Base-by-base conservation (phyloP, 495 filamentous ascomycete species). In the Penicillium atrosanguineum region DNA sequence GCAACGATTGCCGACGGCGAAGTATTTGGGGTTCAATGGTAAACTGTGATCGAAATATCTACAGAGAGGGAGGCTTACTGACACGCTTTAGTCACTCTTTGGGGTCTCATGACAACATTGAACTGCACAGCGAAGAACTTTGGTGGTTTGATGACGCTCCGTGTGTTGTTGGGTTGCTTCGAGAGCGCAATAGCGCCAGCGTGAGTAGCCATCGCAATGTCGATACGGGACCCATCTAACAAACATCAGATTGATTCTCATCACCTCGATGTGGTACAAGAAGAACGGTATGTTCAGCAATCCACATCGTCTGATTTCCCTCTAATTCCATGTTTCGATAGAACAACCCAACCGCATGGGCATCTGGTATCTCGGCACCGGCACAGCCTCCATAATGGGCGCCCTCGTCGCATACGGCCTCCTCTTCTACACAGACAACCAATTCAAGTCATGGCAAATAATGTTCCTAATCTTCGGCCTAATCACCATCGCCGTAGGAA, bases 301-400 rank as follows among this genome's bases (percentile, higher is more conserved):
- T 19, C 21, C 42, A 37, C 38, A 40, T 40, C 38, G 1, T 14
- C 31, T 12, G 31, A 34, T 8, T 1, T 8, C 28, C 28, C 7
- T 31, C 28, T 31, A 12, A 31, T 12, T 34, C 31, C 11, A 14
- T 4, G 3, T 14, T 34, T 16, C 15, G 4, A 43, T 72, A 21
- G 84, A 87, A 64, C 82, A 86, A 67, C 79, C 83, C 0, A 64
- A 76, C 9, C 70, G 85, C 12, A 83, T 87, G 21, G 79, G 77
- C 3, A 75, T 82, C 7, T 88, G 85, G 85, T 88, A 86, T 58
- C 70, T 77, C n/a, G 84, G 82, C 6, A 77, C 83, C 25, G 86
- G 84, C 0, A 55, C 81, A 12, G 85, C 80, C 0, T 83, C 82
- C 23, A 88, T 88, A 25, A 59, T 84, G 48, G 86, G 83, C 1